These are phyloP conservation scores for Rubroshorea leprosula DNA, from an alignment of 345 rosid species.

Conservation along the genomic window DNA sequence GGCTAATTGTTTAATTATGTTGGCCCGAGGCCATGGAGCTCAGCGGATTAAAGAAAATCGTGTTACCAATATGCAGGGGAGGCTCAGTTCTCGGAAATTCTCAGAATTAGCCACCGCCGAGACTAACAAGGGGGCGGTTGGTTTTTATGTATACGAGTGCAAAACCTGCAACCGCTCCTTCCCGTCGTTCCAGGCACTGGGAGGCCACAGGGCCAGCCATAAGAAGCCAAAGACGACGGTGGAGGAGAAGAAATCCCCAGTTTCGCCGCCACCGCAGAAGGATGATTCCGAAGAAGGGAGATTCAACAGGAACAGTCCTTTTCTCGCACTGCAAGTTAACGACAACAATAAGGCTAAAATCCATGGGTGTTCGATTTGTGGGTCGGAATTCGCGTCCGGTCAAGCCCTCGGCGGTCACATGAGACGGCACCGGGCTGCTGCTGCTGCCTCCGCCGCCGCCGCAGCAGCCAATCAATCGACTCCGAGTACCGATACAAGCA, in stretches of 20 bases:
- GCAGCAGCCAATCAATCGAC: conserved; percentile 11
- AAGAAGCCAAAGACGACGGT: conserved; percentile 47
- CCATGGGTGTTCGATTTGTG: conserved; percentile 95
- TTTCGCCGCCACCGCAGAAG: conserved; percentile 4
- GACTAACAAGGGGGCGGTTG: conserved; percentile 19
- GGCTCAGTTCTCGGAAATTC: conserved; percentile 27
- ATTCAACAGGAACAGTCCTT: conserved; percentile 16
- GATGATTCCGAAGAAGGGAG: not conserved
- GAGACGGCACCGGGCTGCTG: conserved; percentile 75
- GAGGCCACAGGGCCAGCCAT: conserved; percentile 97
- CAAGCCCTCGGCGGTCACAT: conserved; percentile 99
- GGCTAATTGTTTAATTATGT: conserved; percentile 82
- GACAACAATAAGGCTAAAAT: conserved; percentile 30
- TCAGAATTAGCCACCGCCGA: conserved; percentile 19
- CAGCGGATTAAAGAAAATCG: not conserved
- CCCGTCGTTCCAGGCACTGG: conserved; percentile 92
- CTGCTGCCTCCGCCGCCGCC: conserved; percentile 5
- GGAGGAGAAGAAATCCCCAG: conserved; percentile 24
- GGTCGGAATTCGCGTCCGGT: conserved; percentile 82
- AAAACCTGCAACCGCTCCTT: conserved; percentile 82
- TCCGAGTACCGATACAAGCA: conserved; percentile 17
- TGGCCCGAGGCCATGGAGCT: conserved; percentile 54
- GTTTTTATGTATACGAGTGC: conserved; percentile 75
- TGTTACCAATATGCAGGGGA: not conserved
- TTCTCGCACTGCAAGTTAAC: conserved; percentile 34